phyloP scores from a whole-genome alignment of 1,139 yeast species.

The Debaryomycetaceae sp. region DNA sequence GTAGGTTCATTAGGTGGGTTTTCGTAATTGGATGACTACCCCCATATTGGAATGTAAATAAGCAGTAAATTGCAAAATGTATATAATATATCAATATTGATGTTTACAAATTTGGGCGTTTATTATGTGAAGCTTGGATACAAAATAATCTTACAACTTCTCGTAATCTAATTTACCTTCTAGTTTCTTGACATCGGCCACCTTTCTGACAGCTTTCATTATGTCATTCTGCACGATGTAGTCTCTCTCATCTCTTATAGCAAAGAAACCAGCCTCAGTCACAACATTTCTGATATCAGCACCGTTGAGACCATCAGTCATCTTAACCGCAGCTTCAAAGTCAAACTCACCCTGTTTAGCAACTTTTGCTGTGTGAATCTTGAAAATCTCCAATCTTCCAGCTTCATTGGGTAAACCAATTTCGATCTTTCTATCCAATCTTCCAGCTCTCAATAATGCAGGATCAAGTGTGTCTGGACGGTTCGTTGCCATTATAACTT shows the following conservation, averaged over 20 bases:
- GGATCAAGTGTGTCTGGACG: constrained; percentile 99
- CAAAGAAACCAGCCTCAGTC: constrained; percentile 99
- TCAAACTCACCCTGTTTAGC: constrained; percentile 94
- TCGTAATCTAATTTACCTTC: constrained; percentile 96
- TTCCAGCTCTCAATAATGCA: constrained; percentile 97
- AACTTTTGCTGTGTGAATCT: constrained; percentile 86
- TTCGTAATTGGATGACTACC: no score
- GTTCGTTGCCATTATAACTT: constrained; percentile 98
- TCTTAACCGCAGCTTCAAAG: constrained; percentile 93
- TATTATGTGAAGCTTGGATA: constrained; percentile 1
- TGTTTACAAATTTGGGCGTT: neutral
- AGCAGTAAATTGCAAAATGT: constrained; percentile 1
- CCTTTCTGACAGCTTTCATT: constrained; percentile 98
- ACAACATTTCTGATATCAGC: constrained; percentile 97
- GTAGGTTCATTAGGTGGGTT: no score
- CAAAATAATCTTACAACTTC: constrained; percentile 50
- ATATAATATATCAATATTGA: constrained; percentile 1
- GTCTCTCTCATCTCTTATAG: constrained; percentile 96
- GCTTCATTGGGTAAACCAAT: constrained; percentile 96
- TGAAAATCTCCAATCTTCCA: constrained; percentile 91
- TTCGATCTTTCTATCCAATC: constrained; percentile 96
- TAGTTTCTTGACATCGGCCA: constrained; percentile 92
- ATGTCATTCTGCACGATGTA: constrained; percentile 89
- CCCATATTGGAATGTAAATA: neutral
- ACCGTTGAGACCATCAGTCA: constrained; percentile 99